phyloP scores from a whole-genome alignment of 176 grass and related monocot genomes.

The Eleusine coracana region DNA sequence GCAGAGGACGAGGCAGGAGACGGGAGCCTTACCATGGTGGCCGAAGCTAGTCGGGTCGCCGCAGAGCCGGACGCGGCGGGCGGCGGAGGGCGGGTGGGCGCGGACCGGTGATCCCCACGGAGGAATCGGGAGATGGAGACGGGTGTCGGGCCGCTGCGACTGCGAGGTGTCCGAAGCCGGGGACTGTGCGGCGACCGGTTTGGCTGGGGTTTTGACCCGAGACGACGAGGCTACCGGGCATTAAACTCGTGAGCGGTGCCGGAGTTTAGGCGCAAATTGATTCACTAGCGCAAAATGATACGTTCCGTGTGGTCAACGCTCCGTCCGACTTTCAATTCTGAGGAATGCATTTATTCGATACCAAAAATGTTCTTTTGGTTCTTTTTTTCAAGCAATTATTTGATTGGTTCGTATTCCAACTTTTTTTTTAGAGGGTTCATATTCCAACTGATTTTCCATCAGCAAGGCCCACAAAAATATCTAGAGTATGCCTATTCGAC shows the following conservation, averaged over 20 bases:
- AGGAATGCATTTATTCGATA: neutral
- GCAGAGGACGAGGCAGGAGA: neutral
- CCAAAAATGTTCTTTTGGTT: too few relatives aligned
- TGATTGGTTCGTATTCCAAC: too few relatives aligned
- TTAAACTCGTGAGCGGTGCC: neutral
- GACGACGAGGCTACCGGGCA: neutral
- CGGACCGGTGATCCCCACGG: neutral
- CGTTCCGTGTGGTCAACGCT: neutral
- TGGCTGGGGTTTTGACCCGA: conserved; percentile 2
- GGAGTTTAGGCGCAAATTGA: neutral
- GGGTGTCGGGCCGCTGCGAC: neutral
- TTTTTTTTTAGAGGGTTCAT: too few relatives aligned
- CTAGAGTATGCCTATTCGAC: too few relatives aligned
- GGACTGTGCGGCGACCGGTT: neutral
- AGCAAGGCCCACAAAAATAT: too few relatives aligned
- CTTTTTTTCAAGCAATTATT: too few relatives aligned
- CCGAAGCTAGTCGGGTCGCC: neutral
- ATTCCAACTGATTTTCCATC: too few relatives aligned
- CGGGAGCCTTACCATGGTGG: conserved; percentile 38
- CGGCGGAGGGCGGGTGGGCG: neutral
- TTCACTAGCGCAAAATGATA: too few relatives aligned
- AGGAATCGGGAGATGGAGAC: conserved; percentile 41
- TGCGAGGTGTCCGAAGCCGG: neutral
- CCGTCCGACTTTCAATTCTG: neutral
- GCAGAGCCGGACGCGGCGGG: conserved; percentile 28